Base-by-base conservation (phyloP, 768 basidiomycete genomes). In the Mycena rebaudengoi region DNA sequence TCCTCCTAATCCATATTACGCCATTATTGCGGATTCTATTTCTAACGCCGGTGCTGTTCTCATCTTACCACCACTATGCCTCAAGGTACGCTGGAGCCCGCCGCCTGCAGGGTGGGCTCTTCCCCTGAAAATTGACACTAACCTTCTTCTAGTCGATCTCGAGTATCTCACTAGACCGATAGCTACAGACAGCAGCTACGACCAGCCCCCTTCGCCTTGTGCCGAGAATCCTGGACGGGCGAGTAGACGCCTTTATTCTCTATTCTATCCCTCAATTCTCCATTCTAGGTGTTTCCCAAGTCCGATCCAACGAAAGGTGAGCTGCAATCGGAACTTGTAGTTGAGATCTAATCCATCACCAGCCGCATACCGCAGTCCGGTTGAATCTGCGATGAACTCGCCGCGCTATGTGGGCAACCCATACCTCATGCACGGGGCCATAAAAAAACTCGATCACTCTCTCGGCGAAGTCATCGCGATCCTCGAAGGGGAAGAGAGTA, bases 141-240 rank as follows among this genome's bases (percentile, higher is more conserved):
- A 65, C 64, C 18, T 35, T 13, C 10, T 51, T 18, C 12, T 55
- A 40, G 7, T 67, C 41, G 62, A 64, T 29, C 30, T 65, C 20
- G 59, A 58, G 37, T 65, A 62, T 20, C 30, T 56, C 45, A n/a
- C n/a, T n/a, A n/a, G n/a, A 25, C 16, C 21, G 37, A 21, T 44
- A 32, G 28, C 20, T 30, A 28, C 0, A 28, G n/a, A 50, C 26
- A 62, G 64, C 37, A 12, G 33, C 14, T 26, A 64, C 53, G 64
- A 67, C 21, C 52, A 29, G 5, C 82, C 83, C 11, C 85, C 85
- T 10, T 79, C 79, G 14, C 81, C 85, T 1, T 77, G 78, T 5
- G 68, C 70, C 29, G 82, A 85, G 69, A 87, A 86, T 62, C 83
- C 81, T 6, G 84, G 80, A 13, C 76, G 78, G 67, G 84, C 83